Base-by-base conservation (phyloP, 2,329 filamentous ascomycete species). In the Exophiala sideris region DNA sequence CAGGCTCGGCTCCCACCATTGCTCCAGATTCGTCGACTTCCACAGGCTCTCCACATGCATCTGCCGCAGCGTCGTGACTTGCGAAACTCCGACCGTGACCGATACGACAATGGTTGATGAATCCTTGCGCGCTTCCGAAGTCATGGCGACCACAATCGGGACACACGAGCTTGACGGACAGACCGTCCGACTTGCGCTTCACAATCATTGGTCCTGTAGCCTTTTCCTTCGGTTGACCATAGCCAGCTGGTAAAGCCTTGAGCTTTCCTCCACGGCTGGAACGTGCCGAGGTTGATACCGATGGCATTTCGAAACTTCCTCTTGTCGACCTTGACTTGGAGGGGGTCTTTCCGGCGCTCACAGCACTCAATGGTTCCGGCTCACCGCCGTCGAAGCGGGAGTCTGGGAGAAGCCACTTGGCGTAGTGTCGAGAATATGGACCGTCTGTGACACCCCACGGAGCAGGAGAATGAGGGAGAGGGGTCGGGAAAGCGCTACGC, bases 41-140 rank as follows among this genome's bases (percentile, higher is more conserved):
- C 54, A 96, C 83, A 10, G 87, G 84, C 62, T 91, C 86, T 48
- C 94, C 94, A 64, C 90, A 95, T 56, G 88, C 87, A 52, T 91
- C 80, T 33, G 92, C 94, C 58, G 94, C 94, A 66, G 91, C 89
- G 70, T 97, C 92, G 67, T 99, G 94, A 64, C 90, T 96, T 73
- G 95, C 92, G 77, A 91, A 97, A 60, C 95, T 91, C 55, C 89
- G 82, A 68, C 87, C 88, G 73, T 99, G 94, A 21, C 91, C 91
- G 65, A 99, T 97, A 53, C 94, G 90, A 69, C 92, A 97, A 69
- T 99, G 94, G 68, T 99, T 99, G 75, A 99, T 94, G 73, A 97
- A 97, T n/a, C 94, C 94, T 71, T 97, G 94, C 0, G 91, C 95
- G 74, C 91, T 97, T 52, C 88, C 91, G 67, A 97, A 97, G 70